Base-by-base conservation (phyloP, 2,329 filamentous ascomycete species). In the Aphanocladium album region DNA sequence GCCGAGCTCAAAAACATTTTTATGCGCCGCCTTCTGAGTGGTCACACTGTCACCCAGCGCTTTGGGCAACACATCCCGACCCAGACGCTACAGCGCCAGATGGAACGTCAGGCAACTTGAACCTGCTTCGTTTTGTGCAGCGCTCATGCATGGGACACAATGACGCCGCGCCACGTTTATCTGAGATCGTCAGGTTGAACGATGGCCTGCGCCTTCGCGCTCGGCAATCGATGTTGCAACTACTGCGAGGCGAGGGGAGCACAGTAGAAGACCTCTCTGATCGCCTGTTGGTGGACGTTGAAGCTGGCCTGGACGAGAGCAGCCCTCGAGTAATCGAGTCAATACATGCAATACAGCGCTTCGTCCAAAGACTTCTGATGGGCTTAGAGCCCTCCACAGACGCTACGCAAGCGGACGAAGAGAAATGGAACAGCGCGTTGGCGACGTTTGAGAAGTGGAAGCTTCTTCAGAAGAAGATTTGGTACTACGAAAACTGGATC, bases 401-500 rank as follows among this genome's bases (percentile, higher is more conserved):
- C 5, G 30, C 30, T 5, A 30, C 30, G 9, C 30, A 5, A 5
- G 30, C 30, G 9, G 30, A 30, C 5, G 30, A 30, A 9, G 30
- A 54, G 27, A 9, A 21, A 21, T 60, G 57, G 57, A 39, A 60
- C 9, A 37, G 49, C 37, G 25, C 41, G 57, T 39, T 60, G 23
- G 39, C 57, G 3, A 60, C 57, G 5, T 60, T 60, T 47, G 57
- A 60, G 19, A 60, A 60, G 14, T 60, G 57, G 57, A 27, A 52
- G 41, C 33, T 39, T 9, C 27, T 16, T 16, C 57, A 60, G 25
- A 43, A 37, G 16, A 53, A 39, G 7, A 17, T 54, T 21, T 60
- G 57, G 57, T 60, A 60, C 17, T 53, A 35, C 17, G 57, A 60
- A 11, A 60, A 60, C 14, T 60, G 57, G 57, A 33, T 60, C 14